A percentile compares a stretch with the other conserved stretches of the same genome.
Evolutionary conservation across 1,284 basidiomycete species (phyloP).

Genomic region (Puccinia hordei): DNA sequence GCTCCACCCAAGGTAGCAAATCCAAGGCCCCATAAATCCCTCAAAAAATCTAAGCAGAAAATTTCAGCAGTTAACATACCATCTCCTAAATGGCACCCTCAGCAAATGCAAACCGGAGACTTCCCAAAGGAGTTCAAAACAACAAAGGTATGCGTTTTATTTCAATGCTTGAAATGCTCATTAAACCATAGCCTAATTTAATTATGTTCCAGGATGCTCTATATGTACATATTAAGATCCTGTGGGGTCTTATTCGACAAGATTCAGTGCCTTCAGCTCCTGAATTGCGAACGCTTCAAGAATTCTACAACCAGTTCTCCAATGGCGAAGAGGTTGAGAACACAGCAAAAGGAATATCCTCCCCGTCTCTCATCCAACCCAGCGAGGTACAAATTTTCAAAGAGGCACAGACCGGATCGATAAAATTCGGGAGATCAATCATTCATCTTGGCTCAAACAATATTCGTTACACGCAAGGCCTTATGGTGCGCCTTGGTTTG

Average conservation of each 20-base stretch:
- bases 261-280: slow-evolving; percentile 17
- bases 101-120: too few species aligned
- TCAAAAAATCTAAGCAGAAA: neutral
- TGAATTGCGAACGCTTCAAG: neutral
- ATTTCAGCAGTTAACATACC: neutral
- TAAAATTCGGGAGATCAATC: neutral
- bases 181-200: neutral
- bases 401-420: neutral
- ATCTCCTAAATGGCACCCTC: slow-evolving; percentile 4
- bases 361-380: too few species aligned
- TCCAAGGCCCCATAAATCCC: neutral
- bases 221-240: slow-evolving; percentile 30
- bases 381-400: neutral
- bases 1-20: neutral
- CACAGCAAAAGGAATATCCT: neutral
- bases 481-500: too few species aligned
- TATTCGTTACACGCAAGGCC: slow-evolving; percentile 8
- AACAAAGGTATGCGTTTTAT: slow-evolving; percentile 19
- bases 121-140: slow-evolving; percentile 3
- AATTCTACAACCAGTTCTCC: slow-evolving; percentile 13
- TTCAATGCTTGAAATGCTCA: neutral
- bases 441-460: slow-evolving; percentile 17
- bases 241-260: slow-evolving; percentile 22
- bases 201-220: slow-evolving; percentile 8
- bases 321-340: neutral